Percentiles rank a stretch among this genome's conserved stretches.
phyloP scores from a whole-genome alignment of 345 rosid species.

The Salix brachista region DNA sequence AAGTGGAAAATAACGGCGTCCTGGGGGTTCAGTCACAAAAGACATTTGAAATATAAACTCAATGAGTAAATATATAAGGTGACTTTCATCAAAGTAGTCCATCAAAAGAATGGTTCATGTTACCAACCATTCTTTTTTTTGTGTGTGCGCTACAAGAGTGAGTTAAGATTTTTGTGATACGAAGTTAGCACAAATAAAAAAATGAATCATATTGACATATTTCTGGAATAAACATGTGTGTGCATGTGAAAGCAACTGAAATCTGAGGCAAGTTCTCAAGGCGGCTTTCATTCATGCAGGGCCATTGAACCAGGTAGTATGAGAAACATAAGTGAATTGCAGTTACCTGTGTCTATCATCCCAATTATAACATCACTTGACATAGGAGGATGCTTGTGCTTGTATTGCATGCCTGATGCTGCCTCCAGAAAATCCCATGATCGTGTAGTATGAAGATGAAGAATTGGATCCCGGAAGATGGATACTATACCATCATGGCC shows the following conservation, averaged over 20 bases:
- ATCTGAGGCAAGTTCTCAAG: too few relatives aligned
- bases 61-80: not conserved
- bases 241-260: too few relatives aligned
- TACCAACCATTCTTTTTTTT: too few relatives aligned
- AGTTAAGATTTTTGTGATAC: too few relatives aligned
- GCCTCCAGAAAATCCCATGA: constrained; percentile 76
- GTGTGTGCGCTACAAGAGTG: too few relatives aligned
- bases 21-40: too few relatives aligned
- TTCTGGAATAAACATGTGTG: too few relatives aligned
- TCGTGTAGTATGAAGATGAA: constrained; percentile 72
- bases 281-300: too few relatives aligned
- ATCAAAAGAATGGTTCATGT: not conserved
- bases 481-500: constrained; percentile 59
- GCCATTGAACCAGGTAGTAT: not conserved
- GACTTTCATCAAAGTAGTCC: not conserved
- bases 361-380: constrained; percentile 58
- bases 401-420: constrained; percentile 17
- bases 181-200: too few relatives aligned
- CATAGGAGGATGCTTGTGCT: constrained; percentile 5
- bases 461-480: constrained; percentile 53
- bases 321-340: not conserved
- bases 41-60: too few relatives aligned
- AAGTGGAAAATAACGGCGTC: too few relatives aligned
- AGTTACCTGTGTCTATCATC: constrained; percentile 51
- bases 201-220: too few relatives aligned